Percentiles rank a stretch among this genome's conserved stretches.
phyloP scores from a whole-genome alignment of 2,329 filamentous ascomycete species.

The Colletotrichum nymphaeae region DNA sequence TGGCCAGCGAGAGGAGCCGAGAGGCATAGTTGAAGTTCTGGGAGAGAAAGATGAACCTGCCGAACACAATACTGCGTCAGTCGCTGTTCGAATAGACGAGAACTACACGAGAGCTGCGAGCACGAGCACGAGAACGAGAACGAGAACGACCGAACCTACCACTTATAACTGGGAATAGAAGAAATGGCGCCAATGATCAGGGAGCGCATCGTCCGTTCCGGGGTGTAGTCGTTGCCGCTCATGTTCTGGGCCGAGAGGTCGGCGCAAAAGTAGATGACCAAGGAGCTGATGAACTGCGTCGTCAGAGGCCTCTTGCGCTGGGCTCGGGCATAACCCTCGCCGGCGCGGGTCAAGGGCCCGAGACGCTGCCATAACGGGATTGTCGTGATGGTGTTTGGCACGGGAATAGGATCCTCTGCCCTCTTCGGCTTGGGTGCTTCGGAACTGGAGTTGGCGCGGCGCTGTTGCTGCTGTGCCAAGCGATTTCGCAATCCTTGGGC shows the following conservation, averaged over 20 bases:
- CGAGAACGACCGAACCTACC: constrained; percentile 63
- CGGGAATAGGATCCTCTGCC: constrained; percentile 52
- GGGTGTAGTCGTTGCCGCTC: constrained; percentile 72
- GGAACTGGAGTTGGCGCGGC: constrained; percentile 43
- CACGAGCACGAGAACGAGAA: neutral
- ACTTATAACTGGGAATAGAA: constrained; percentile 83
- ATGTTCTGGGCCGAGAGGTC: constrained; percentile 84
- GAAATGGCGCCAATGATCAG: constrained; percentile 79
- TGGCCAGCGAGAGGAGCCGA: constrained; percentile 74
- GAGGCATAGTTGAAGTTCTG: constrained; percentile 87
- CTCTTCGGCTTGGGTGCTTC: constrained; percentile 33
- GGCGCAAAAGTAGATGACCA: constrained; percentile 83
- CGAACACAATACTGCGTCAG: neutral
- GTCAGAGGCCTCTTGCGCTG: constrained; percentile 79
- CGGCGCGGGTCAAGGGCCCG: constrained; percentile 65
- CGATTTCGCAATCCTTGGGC: constrained; percentile 33
- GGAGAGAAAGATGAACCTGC: constrained; percentile 83
- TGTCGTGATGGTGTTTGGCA: constrained; percentile 54
- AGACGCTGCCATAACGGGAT: constrained; percentile 67
- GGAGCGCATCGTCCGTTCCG: constrained; percentile 75
- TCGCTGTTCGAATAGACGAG: neutral
- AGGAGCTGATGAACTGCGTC: constrained; percentile 81
- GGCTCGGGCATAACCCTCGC: constrained; percentile 73
- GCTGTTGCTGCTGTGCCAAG: constrained; percentile 37
- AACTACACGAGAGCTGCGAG: neutral